Evolutionary conservation across 2,329 filamentous ascomycete species (phyloP).

Genomic region (Pseudogymnoascus sp.): DNA sequence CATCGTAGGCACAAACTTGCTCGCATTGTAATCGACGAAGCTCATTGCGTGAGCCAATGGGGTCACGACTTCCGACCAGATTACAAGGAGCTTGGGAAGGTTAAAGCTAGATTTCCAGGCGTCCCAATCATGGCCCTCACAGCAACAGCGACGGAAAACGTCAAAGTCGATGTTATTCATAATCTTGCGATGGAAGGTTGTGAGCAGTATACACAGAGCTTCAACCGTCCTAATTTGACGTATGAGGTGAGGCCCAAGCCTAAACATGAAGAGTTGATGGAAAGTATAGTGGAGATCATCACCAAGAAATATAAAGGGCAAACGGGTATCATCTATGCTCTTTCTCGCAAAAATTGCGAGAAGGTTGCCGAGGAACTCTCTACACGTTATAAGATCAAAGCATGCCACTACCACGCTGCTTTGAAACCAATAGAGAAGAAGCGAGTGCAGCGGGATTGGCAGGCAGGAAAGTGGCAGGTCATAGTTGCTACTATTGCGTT

Average conservation of each 20-base stretch:
- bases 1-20: conserved; percentile 66
- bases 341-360: conserved; percentile 78
- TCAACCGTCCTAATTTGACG: conserved; percentile 89
- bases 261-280: conserved; percentile 47
- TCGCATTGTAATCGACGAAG: conserved; percentile 91
- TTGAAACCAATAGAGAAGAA: conserved; percentile 61
- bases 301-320: conserved; percentile 58
- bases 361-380: conserved; percentile 62
- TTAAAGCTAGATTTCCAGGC: conserved; percentile 62
- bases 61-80: conserved; percentile 96
- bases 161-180: conserved; percentile 83
- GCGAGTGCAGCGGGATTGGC: conserved; percentile 71
- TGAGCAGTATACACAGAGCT: conserved; percentile 79
- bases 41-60: conserved; percentile 99
- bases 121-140: conserved; percentile 93
- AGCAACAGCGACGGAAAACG: conserved; percentile 87
- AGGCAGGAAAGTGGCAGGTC: conserved; percentile 68
- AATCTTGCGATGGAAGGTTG: conserved; percentile 77
- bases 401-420: conserved; percentile 78
- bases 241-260: conserved; percentile 76
- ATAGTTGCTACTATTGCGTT: conserved; percentile 98
- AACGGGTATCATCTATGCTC: conserved; percentile 87
- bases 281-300: conserved; percentile 51
- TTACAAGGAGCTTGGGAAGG: conserved; percentile 75
- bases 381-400: conserved; percentile 55